A percentile compares a stretch with the other conserved stretches of the same genome.
These are phyloP conservation scores for Arthrinium phaeospermum DNA, from an alignment of 2,329 filamentous ascomycete species.

Conservation along the genomic window DNA sequence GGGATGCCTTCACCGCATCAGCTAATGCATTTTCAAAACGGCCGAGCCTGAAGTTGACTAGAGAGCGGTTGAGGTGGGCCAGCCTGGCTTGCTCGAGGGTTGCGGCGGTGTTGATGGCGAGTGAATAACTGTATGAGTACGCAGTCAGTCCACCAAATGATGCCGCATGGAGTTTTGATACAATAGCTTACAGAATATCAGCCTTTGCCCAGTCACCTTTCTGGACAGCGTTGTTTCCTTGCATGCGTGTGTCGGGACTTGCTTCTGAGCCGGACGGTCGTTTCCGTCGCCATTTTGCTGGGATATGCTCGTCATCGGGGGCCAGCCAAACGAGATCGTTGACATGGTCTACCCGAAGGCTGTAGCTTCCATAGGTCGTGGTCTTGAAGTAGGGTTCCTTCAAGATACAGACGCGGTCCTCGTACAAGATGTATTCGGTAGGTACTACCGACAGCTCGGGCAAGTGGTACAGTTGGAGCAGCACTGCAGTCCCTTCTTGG, in stretches of 20 bases:
- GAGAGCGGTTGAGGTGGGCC: slow-evolving; percentile 44
- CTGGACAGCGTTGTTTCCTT: slow-evolving; percentile 43
- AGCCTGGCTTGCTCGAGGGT: slow-evolving; percentile 43
- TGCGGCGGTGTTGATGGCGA: slow-evolving; percentile 39
- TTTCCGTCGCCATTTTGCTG: slow-evolving; percentile 41
- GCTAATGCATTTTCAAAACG: slow-evolving; percentile 38
- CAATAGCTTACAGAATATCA: slow-evolving; percentile 38
- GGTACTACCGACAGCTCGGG: slow-evolving; percentile 42
- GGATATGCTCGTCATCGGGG: slow-evolving; percentile 44
- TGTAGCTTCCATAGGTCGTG: slow-evolving; percentile 45
- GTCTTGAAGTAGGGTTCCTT: slow-evolving; percentile 61
- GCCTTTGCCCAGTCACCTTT: slow-evolving; percentile 37
- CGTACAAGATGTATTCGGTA: slow-evolving; percentile 40
- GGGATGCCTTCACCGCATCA: slow-evolving; percentile 33
- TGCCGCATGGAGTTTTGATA: background rate
- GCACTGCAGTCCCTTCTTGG: slow-evolving; percentile 40
- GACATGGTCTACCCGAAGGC: slow-evolving; percentile 57
- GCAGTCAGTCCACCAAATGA: background rate
- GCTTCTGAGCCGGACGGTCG: background rate
- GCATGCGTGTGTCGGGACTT: slow-evolving; percentile 31
- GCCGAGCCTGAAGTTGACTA: slow-evolving; percentile 39
- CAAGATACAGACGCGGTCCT: slow-evolving; percentile 46
- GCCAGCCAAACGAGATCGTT: slow-evolving; percentile 52
- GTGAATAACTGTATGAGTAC: slow-evolving; percentile 42
- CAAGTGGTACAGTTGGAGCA: slow-evolving; percentile 50